These are phyloP conservation scores for Westerdykella aurantiaca DNA, from an alignment of 2,329 filamentous ascomycete species.

Conservation along the genomic window DNA sequence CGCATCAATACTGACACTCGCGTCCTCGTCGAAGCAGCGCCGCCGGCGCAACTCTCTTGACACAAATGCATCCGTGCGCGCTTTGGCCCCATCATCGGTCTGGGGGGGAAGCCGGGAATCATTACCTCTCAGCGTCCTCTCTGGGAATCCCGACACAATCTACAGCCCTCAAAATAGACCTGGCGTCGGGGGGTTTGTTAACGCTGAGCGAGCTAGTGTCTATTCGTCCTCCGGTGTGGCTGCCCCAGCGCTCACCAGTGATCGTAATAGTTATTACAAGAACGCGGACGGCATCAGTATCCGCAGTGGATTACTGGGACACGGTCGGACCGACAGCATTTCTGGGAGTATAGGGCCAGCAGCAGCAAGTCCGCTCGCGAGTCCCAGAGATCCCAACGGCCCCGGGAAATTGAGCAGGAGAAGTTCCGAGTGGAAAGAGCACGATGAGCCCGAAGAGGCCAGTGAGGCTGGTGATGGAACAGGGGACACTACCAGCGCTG, in stretches of 20 bases:
- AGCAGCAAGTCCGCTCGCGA: constrained; percentile 57
- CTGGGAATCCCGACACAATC: constrained; percentile 55
- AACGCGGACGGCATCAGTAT: constrained; percentile 68
- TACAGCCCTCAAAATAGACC: constrained; percentile 50
- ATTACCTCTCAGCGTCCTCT: constrained; percentile 71
- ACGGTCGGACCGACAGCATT: constrained; percentile 76
- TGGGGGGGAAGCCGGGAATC: constrained; percentile 79
- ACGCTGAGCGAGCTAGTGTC: constrained; percentile 67
- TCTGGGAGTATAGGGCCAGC: constrained; percentile 62
- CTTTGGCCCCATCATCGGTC: constrained; percentile 73
- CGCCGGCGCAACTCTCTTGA: constrained; percentile 73
- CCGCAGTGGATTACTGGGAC: constrained; percentile 69
- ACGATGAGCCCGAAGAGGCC: background rate
- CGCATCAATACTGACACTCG: constrained; percentile 77
- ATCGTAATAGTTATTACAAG: constrained; percentile 76
- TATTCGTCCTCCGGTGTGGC: constrained; percentile 66
- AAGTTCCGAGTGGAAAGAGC: constrained; percentile 35
- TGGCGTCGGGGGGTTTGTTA: constrained; percentile 50
- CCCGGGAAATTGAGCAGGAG: constrained; percentile 27
- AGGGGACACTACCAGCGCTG: background rate
- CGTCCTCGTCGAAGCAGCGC: constrained; percentile 68
- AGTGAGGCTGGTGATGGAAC: background rate
- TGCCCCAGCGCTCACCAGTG: constrained; percentile 60
- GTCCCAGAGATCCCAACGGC: constrained; percentile 38
- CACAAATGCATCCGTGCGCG: constrained; percentile 78